Evolutionary conservation across 345 rosid species (phyloP).

Genomic region (Excoecaria agallocha): DNA sequence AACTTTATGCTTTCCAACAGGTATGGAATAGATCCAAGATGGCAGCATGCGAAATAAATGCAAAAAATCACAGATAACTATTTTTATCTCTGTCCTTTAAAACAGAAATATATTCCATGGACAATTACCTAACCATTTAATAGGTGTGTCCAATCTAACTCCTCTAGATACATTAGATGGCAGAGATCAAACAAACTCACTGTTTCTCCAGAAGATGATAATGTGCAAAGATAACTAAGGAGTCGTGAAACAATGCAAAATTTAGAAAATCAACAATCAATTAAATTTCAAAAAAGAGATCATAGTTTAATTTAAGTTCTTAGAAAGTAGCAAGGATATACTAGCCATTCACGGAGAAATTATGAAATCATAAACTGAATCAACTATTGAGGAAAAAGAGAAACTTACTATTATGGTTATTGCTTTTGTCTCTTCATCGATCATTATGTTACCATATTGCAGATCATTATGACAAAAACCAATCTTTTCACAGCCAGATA

Average conservation of each 20-base stretch:
- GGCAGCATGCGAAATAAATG: background rate
- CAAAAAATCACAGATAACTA: background rate
- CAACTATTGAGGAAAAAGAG: background rate
- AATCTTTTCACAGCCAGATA: conserved; percentile 16
- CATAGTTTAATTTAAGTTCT: background rate
- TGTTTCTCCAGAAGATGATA: background rate
- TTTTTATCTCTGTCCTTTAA: background rate
- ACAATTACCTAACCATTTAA: background rate
- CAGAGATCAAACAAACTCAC: background rate
- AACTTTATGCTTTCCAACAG: background rate
- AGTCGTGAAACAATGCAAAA: background rate
- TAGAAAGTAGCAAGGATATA: background rate
- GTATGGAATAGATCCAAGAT: background rate
- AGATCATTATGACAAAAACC: conserved; percentile 37
- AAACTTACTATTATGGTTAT: conserved; percentile 30
- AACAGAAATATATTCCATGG: background rate
- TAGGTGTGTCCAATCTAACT: background rate
- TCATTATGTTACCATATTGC: conserved; percentile 37
- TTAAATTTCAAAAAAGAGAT: background rate
- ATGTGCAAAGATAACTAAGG: background rate
- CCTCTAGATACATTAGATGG: background rate
- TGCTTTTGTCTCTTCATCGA: conserved; percentile 28
- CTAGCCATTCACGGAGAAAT: background rate
- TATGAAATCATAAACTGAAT: background rate
- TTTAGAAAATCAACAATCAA: background rate